Conservation (phyloP, 805 yeast genomes). For the Pichia exigua region DNA sequence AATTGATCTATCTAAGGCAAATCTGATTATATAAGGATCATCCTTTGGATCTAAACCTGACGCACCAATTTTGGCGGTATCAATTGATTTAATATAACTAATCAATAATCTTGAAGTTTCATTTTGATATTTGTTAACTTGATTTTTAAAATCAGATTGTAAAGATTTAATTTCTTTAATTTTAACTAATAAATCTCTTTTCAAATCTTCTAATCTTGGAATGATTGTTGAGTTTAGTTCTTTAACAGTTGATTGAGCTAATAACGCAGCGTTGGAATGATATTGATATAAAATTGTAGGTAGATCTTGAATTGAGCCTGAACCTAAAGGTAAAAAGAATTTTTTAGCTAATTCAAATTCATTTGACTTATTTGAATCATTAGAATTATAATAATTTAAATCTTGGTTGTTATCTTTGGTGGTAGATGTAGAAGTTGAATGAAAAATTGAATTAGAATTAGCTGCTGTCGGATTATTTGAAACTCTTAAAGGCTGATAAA, state of each 20-base stretch:
- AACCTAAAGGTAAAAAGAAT: constrained; percentile 70
- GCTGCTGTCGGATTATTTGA: constrained; percentile 10
- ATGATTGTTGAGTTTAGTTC: constrained; percentile 55
- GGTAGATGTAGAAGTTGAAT: not conserved
- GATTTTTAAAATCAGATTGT: constrained; percentile 77
- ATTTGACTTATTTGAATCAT: constrained; percentile 19
- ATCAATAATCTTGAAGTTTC: constrained; percentile 52
- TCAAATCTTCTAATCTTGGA: constrained; percentile 59
- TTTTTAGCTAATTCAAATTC: constrained; percentile 32
- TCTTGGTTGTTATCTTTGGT: constrained; percentile 6
- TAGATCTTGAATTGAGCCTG: constrained; percentile 74
- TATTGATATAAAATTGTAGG: constrained; percentile 52
- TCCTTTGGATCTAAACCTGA: constrained; percentile 41
- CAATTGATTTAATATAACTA: constrained; percentile 54
- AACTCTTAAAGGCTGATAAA: constrained; percentile 30
- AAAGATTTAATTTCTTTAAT: constrained; percentile 80
- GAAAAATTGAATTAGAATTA: constrained; percentile 6
- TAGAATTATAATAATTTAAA: constrained; percentile 12
- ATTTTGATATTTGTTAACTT: constrained; percentile 59
- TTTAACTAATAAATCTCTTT: constrained; percentile 71
- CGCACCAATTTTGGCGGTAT: constrained; percentile 45
- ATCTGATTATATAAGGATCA: constrained; percentile 79
- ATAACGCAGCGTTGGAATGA: constrained; percentile 51
- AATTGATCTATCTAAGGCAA: constrained; percentile 67
- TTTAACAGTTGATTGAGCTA: constrained; percentile 50